Conservation (phyloP, 2,329 filamentous ascomycete genomes). For the Sporothrix sp. region DNA sequence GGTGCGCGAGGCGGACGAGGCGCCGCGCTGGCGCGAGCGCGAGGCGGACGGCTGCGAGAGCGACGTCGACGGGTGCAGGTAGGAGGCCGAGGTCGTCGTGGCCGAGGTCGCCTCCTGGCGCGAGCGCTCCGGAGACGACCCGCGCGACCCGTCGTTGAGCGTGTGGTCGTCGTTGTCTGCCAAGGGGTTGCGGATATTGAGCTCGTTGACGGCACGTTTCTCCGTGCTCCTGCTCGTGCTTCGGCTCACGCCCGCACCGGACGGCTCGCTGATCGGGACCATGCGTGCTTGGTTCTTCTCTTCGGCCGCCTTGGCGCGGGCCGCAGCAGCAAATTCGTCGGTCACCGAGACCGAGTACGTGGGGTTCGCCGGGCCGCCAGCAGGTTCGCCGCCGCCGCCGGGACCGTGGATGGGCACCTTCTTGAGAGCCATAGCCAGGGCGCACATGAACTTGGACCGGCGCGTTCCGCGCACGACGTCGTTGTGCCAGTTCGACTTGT, state of each 20-base stretch:
- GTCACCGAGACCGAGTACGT: slow-evolving; percentile 69
- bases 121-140: slow-evolving; percentile 25
- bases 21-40: slow-evolving; percentile 5
- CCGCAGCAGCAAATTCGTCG: slow-evolving; percentile 55
- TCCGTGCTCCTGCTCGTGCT: slow-evolving; percentile 28
- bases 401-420: slow-evolving; percentile 79
- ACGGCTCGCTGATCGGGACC: slow-evolving; percentile 36
- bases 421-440: slow-evolving; percentile 72
- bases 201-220: slow-evolving; percentile 33
- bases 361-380: slow-evolving; percentile 63
- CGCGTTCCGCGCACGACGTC: slow-evolving; percentile 70
- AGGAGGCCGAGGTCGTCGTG: slow-evolving; percentile 25
- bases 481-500: slow-evolving; percentile 91
- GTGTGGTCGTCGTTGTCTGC: slow-evolving; percentile 30
- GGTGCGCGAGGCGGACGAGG: slow-evolving; percentile 5
- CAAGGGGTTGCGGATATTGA: slow-evolving; percentile 33
- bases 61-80: slow-evolving; percentile 19
- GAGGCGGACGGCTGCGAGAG: neutral
- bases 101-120: slow-evolving; percentile 16
- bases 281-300: slow-evolving; percentile 57
- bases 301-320: slow-evolving; percentile 24
- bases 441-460: slow-evolving; percentile 95
- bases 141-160: slow-evolving; percentile 22
- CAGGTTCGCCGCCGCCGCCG: slow-evolving; percentile 55
- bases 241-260: slow-evolving; percentile 14